Base-by-base conservation (phyloP, 768 basidiomycete genomes). In the Podaxis mareebaensis region DNA sequence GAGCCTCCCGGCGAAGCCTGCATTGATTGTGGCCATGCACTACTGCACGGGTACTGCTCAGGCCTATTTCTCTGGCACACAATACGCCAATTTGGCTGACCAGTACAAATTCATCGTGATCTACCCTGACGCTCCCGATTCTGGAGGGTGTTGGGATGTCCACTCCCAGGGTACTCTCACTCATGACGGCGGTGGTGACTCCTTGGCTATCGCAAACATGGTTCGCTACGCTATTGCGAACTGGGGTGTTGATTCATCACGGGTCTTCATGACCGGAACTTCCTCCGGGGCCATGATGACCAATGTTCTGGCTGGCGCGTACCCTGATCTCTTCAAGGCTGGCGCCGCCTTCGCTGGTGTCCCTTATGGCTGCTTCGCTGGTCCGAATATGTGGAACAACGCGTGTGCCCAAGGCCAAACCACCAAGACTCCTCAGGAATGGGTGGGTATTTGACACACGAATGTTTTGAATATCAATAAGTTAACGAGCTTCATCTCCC, bases 241-340 rank as follows among this genome's bases (percentile, higher is more conserved):
- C 73, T 83, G 75, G 63, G 76, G 76, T 38, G 83, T 83, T 40
- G 79, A 84, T 65, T 42, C 81, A 2, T 67, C 63, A n/a, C 76
- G 77, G 42, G 83, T 85, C 62, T 85, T 79, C 70, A 79, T 78
- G 28, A 82, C 81, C 38, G 85, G 84, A 15, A 77, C 78, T 3
- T 81, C 80, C 3, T 85, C 83, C 2, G 85, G 84, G 48, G 80
- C 78, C 0, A 87, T 86, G 85, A 86, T 85, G 84, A 85, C 84
- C 61, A 83, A 81, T 67, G 84, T 85, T 26, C 74, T 85, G 46
- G 73, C 75, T 53, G 84, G 82, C 38, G 79, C 81, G 13, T 85
- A 85, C 73, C 84, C 84, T 12, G 81, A 86, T 60, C 69, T 87
- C 51, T 83, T 84, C 75, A 63, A 66, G 44, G 85, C 82, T 13